Conservation (phyloP, 768 basidiomycete species). For the Tricholoma flavovirens region DNA sequence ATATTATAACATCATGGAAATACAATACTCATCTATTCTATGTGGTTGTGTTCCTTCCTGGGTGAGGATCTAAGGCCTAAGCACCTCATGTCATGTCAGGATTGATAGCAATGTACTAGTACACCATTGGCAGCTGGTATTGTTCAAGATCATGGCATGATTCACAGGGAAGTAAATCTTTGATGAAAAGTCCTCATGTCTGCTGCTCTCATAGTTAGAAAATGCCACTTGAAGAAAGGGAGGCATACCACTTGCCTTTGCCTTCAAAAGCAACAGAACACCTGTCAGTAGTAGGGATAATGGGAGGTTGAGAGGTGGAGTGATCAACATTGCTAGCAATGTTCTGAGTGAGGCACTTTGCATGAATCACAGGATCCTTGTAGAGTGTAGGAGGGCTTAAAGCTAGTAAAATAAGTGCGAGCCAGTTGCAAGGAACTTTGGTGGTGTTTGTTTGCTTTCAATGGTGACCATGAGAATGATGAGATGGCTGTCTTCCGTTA, state of each 20-base stretch:
- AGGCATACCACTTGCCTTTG: background rate
- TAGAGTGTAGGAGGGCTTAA: background rate
- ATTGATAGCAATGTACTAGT: background rate
- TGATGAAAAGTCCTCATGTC: background rate
- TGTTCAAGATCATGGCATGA: background rate
- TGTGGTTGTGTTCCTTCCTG: background rate
- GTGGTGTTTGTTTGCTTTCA: background rate
- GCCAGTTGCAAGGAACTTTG: background rate
- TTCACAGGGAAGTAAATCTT: background rate
- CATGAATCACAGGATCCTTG: background rate
- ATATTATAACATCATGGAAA: conserved; percentile 4
- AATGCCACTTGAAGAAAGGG: background rate
- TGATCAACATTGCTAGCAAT: background rate
- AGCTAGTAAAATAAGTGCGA: background rate
- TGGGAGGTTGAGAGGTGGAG: background rate
- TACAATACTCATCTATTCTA: background rate
- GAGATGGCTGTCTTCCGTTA: background rate
- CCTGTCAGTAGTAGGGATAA: background rate
- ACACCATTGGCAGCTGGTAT: background rate
- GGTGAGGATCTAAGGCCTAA: background rate
- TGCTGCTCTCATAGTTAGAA: background rate
- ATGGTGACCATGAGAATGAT: background rate
- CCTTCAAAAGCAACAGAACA: background rate
- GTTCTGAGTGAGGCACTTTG: background rate
- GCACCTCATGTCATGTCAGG: background rate